Base-by-base conservation (phyloP, 768 basidiomycete species). In the Phanerodontia chrysosporium region DNA sequence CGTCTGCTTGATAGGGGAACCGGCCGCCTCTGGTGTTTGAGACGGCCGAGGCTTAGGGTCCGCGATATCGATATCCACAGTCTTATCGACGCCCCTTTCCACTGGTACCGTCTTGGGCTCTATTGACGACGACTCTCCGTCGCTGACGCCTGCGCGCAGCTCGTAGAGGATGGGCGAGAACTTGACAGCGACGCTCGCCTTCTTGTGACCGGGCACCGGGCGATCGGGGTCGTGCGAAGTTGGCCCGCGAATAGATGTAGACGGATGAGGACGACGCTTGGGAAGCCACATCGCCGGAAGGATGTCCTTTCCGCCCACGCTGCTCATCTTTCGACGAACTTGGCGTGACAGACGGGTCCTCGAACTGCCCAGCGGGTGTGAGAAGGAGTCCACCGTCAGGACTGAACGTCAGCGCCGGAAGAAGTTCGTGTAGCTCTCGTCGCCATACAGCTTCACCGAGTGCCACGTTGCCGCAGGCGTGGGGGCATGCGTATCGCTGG, bases 341-440 rank as follows among this genome's bases (percentile, higher is more conserved):
- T 28, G 85, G 73, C 10, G 70, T 53, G 51, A 82, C 84, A 14
- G 89, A 84, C 3, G 92, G 90, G 71, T 98, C 96, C 69, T 98
- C 95, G 66, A 97, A 98, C 69, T 96, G 92, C 0, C 97, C 97
- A 1, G 97, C 96, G 0, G 97, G 97, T 0, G 97, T 98, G 64
- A 98, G 77, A 46, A 99, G 80, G 35, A 99, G 77, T 10, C 88
- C 92, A 0, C 97, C 97, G 69, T 99, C 97, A 1, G 96, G 92
- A 56, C 92, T 94, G 74, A 98, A 99, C 12, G 89, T 88, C 60
- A 99, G 35, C 97, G 82, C 28, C 97, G 78, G 80, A 98, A 99
- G 77, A 98, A 99, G 66, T 95, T 94, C 3, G 93, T 94, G 67
- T 85, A 92, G 64, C 87, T 91, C 72, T 98, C 95, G 72, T 98